phyloP scores from a whole-genome alignment of 2,329 filamentous ascomycete genomes.

The Talaromyces sp. region DNA sequence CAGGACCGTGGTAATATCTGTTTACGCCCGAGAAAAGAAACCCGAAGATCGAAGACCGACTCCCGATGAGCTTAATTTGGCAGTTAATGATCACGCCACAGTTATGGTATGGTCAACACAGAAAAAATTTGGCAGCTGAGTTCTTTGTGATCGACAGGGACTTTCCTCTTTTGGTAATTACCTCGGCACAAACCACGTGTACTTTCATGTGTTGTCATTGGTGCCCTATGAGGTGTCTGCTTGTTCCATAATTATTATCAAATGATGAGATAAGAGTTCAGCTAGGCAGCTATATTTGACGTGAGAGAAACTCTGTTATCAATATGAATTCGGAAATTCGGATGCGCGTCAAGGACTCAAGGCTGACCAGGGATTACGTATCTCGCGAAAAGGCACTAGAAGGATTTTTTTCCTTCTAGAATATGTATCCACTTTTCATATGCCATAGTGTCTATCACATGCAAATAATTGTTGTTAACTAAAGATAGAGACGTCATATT shows the following conservation, averaged over 20 bases:
- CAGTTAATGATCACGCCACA: not conserved
- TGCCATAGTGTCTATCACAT: not conserved
- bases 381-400: not conserved
- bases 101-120: not conserved
- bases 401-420: not conserved
- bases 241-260: not conserved
- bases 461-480: not conserved
- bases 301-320: not conserved
- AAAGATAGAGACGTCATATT: not conserved
- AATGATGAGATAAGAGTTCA: not conserved
- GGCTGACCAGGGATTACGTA: not conserved
- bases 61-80: not conserved
- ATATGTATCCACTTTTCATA: not conserved
- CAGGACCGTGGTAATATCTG: not conserved
- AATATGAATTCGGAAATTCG: not conserved
- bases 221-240: not conserved
- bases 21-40: not conserved
- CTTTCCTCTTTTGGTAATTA: not conserved
- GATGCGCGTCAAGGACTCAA: not conserved
- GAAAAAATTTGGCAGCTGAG: not conserved
- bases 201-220: not conserved
- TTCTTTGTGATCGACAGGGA: not conserved
- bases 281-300: not conserved
- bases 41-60: not conserved
- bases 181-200: not conserved